Conservation (phyloP, 805 yeast species). For the Candida nemodendra region DNA sequence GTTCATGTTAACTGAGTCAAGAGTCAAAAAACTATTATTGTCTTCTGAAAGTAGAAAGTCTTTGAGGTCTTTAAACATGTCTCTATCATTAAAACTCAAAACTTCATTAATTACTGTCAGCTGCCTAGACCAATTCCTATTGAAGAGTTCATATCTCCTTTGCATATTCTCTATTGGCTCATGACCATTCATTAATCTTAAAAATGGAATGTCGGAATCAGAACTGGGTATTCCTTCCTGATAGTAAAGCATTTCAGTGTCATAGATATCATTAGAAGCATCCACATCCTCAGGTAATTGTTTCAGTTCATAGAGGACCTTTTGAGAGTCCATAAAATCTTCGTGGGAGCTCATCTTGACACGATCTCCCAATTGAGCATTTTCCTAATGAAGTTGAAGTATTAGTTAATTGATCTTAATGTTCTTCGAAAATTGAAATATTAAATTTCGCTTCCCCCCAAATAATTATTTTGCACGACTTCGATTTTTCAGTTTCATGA, state of each 20-base stretch:
- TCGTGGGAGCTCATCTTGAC: constrained; percentile 13
- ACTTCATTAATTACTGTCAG: constrained; percentile 29
- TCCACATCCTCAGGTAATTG: constrained; percentile 3
- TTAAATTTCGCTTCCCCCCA: too few species aligned
- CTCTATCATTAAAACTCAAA: constrained; percentile 34
- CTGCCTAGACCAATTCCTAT: constrained; percentile 38
- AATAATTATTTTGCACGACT: too few species aligned
- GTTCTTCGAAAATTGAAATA: too few species aligned
- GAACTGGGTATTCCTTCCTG: constrained; percentile 20
- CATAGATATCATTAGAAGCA: background rate
- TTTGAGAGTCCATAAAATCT: constrained; percentile 32
- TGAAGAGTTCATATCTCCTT: constrained; percentile 42
- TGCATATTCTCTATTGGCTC: constrained; percentile 39
- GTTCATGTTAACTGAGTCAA: constrained; percentile 11
- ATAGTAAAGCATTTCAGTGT: constrained; percentile 12
- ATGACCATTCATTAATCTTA: constrained; percentile 40
- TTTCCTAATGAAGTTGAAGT: too few species aligned
- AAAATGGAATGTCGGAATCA: constrained; percentile 37
- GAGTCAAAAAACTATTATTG: constrained; percentile 3
- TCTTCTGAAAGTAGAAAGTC: constrained; percentile 20
- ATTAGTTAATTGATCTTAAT: too few species aligned
- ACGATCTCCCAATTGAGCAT: too few species aligned
- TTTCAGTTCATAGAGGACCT: constrained; percentile 29
- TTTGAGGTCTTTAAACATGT: constrained; percentile 34
- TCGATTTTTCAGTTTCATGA: too few species aligned